A percentile compares a stretch with the other conserved stretches of the same genome.
Evolutionary conservation across 208 protist species (phyloP).

Genomic region (Angomonas ambiguus): DNA sequence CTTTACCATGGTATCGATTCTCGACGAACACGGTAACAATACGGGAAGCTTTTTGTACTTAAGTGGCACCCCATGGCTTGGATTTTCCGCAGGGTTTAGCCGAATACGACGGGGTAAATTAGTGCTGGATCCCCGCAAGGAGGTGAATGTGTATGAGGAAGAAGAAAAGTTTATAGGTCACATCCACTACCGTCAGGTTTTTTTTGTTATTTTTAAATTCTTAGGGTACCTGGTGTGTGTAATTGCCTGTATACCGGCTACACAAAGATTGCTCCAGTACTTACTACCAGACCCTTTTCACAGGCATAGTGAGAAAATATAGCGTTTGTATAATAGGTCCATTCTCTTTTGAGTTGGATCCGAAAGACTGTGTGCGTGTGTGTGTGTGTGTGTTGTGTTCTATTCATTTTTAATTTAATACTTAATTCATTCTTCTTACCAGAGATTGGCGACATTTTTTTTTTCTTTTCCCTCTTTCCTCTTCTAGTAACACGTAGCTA

Average conservation of each 20-base stretch:
- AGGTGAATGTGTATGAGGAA: constrained; percentile 59
- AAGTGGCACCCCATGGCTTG: constrained; percentile 74
- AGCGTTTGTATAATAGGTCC: constrained; percentile 8
- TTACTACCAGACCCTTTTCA: constrained; percentile 68
- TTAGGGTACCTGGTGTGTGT: constrained; percentile 49
- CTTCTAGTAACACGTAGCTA: neutral
- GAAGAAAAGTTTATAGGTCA: constrained; percentile 69
- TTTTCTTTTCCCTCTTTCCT: neutral
- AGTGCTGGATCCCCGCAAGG: constrained; percentile 61
- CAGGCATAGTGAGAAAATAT: constrained; percentile 51
- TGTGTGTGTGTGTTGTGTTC: too few relatives aligned
- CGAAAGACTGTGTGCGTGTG: too few relatives aligned
- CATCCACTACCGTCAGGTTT: constrained; percentile 70
- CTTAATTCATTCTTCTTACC: neutral
- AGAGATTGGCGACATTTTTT: neutral
- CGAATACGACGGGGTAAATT: constrained; percentile 59
- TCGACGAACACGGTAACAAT: constrained; percentile 76
- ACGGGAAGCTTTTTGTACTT: constrained; percentile 83
- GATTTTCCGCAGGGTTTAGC: constrained; percentile 62
- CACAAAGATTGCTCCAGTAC: constrained; percentile 57
- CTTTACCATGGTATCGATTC: constrained; percentile 75
- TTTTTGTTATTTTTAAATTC: constrained; percentile 70
- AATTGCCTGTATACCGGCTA: constrained; percentile 66
- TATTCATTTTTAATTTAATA: too few relatives aligned
- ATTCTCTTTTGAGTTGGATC: too few relatives aligned